phyloP scores from a whole-genome alignment of 176 grass and related monocot species.

The Microstegium vimineum region DNA sequence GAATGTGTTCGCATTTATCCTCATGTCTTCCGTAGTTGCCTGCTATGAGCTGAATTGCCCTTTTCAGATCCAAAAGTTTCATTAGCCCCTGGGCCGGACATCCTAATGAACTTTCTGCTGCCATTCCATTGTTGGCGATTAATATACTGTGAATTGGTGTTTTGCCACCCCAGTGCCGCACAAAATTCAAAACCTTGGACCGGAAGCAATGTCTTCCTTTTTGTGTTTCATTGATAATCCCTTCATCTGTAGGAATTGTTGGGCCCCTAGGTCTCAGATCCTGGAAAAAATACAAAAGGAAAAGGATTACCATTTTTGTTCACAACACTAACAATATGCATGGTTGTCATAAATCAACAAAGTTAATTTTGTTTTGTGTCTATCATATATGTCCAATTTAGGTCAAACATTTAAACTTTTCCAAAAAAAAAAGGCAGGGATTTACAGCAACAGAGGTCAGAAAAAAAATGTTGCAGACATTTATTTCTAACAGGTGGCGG shows the following conservation, averaged over 20 bases:
- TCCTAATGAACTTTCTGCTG: constrained; percentile 90
- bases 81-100: constrained; percentile 79
- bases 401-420: neutral
- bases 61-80: constrained; percentile 92
- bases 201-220: constrained; percentile 36
- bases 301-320: neutral
- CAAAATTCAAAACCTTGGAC: constrained; percentile 78
- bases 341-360: constrained; percentile 18
- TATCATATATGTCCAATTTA: neutral
- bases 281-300: constrained; percentile 1
- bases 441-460: neutral
- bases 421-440: neutral
- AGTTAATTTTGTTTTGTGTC: neutral
- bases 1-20: constrained; percentile 97
- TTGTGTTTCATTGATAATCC: constrained; percentile 43
- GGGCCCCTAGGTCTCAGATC: constrained; percentile 33
- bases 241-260: constrained; percentile 40
- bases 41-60: constrained; percentile 88
- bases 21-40: constrained; percentile 92
- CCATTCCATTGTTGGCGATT: constrained; percentile 99
- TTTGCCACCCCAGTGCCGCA: constrained; percentile 65
- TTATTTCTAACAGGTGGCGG: neutral
- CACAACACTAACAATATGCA: neutral
- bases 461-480: neutral
- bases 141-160: constrained; percentile 82